These are phyloP conservation scores for Fusarium miscanthi DNA, from an alignment of 2,329 filamentous ascomycete species.

Conservation along the genomic window DNA sequence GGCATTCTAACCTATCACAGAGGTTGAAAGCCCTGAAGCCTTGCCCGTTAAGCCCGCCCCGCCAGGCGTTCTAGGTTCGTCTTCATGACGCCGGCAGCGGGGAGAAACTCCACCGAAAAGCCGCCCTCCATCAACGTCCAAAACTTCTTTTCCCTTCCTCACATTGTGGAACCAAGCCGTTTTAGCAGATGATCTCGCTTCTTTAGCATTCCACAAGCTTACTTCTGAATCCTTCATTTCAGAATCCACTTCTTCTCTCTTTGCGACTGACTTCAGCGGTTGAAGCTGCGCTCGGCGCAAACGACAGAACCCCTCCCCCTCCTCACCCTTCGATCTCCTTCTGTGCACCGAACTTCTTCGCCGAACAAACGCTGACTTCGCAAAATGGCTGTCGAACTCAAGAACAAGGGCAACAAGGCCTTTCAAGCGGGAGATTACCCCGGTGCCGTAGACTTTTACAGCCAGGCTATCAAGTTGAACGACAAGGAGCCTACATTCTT, in stretches of 20 bases:
- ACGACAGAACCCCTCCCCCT: slow-evolving; percentile 30
- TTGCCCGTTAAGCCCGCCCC: slow-evolving; percentile 16
- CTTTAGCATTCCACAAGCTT: slow-evolving; percentile 18
- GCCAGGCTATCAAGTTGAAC: slow-evolving; percentile 86
- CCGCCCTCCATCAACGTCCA: slow-evolving; percentile 30
- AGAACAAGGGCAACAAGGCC: slow-evolving; percentile 94
- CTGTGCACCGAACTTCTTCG: slow-evolving; percentile 2
- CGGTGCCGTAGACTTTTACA: slow-evolving; percentile 83
- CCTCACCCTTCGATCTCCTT: slow-evolving; percentile 13
- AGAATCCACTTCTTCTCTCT: neutral
- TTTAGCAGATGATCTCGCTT: slow-evolving; percentile 26
- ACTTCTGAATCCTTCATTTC: neutral
- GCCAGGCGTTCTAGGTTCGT: slow-evolving; percentile 5
- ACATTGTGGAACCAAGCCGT: slow-evolving; percentile 38
- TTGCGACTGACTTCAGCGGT: slow-evolving; percentile 24
- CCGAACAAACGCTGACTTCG: slow-evolving; percentile 49
- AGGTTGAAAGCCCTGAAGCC: slow-evolving; percentile 29
- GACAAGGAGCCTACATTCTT: slow-evolving; percentile 88
- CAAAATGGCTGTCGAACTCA: slow-evolving; percentile 80
- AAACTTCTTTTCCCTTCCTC: slow-evolving; percentile 41
- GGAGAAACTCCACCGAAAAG: slow-evolving; percentile 44
- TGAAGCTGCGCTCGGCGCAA: slow-evolving; percentile 41
- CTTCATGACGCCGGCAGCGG: slow-evolving; percentile 42
- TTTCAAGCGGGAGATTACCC: slow-evolving; percentile 91
- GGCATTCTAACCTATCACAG: slow-evolving; percentile 23